Conservation (phyloP, 306 rosid species). For the Prinsepia uniflora region DNA sequence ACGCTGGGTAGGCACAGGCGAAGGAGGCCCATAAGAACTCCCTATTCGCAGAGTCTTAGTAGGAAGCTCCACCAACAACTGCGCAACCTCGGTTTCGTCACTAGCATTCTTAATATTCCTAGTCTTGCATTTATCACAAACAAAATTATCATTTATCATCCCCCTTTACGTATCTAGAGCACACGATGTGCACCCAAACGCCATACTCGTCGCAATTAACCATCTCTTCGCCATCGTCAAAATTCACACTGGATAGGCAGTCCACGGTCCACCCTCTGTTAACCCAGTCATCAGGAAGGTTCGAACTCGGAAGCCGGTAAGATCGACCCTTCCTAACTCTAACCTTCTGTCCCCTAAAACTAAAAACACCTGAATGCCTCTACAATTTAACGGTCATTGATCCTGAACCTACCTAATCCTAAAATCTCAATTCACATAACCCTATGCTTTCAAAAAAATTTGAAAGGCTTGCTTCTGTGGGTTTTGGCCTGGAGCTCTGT, state of each 20-base stretch:
- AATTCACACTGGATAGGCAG: slow-evolving; percentile 88
- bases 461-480: no score
- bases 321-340: slow-evolving; percentile 77
- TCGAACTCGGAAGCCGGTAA: slow-evolving; percentile 76
- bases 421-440: slow-evolving; percentile 9
- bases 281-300: slow-evolving; percentile 92
- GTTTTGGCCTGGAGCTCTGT: no score
- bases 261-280: slow-evolving; percentile 96
- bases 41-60: slow-evolving; percentile 70
- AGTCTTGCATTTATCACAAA: slow-evolving; percentile 83
- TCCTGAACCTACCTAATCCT: slow-evolving; percentile 10
- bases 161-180: slow-evolving; percentile 89
- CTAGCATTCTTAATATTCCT: slow-evolving; percentile 48
- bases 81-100: slow-evolving; percentile 93
- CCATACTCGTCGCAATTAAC: slow-evolving; percentile 97
- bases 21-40: slow-evolving; percentile 29
- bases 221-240: slow-evolving; percentile 99
- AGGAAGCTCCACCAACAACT: slow-evolving; percentile 79
- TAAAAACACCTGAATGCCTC: not conserved
- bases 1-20: slow-evolving; percentile 47
- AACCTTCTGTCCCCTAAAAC: not conserved
- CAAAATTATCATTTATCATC: slow-evolving; percentile 86
- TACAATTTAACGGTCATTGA: slow-evolving; percentile 7
- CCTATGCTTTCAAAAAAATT: no score
- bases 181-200: slow-evolving; percentile 96